Conservation (phyloP, 2,329 filamentous ascomycete species). For the Trichoderma afroharzianum region DNA sequence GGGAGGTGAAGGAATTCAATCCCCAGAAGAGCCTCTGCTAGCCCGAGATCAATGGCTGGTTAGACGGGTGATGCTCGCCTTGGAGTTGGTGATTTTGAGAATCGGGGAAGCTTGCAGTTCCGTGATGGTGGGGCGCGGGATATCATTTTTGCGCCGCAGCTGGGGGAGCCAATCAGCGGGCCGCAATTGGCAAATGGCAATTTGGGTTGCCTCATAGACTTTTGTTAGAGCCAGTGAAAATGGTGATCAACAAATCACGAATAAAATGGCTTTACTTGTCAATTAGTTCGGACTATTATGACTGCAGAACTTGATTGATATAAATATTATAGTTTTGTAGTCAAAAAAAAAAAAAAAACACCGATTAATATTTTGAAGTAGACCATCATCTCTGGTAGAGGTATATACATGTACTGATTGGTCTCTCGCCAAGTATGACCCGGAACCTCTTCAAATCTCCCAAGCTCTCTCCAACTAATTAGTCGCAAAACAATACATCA, state of each 20-base stretch:
- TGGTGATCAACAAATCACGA: neutral
- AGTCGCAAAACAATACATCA: neutral
- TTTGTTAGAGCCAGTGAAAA: neutral
- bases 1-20: constrained; percentile 26
- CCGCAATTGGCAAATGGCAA: constrained; percentile 24
- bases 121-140: constrained; percentile 29
- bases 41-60: constrained; percentile 35
- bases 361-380: neutral
- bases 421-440: neutral
- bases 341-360: neutral
- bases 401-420: neutral
- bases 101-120: constrained; percentile 31
- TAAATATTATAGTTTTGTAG: neutral
- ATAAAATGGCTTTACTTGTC: neutral
- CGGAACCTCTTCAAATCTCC: neutral
- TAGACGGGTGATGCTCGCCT: constrained; percentile 27
- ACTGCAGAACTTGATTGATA: neutral
- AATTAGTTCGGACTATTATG: neutral
- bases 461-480: neutral
- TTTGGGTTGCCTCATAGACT: neutral
- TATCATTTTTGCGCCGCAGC: constrained; percentile 30
- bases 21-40: constrained; percentile 33
- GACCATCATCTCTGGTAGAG: neutral
- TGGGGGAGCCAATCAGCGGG: constrained; percentile 28
- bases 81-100: constrained; percentile 29